Conservation (phyloP, 345 rosid species). For the Mangifera indica region DNA sequence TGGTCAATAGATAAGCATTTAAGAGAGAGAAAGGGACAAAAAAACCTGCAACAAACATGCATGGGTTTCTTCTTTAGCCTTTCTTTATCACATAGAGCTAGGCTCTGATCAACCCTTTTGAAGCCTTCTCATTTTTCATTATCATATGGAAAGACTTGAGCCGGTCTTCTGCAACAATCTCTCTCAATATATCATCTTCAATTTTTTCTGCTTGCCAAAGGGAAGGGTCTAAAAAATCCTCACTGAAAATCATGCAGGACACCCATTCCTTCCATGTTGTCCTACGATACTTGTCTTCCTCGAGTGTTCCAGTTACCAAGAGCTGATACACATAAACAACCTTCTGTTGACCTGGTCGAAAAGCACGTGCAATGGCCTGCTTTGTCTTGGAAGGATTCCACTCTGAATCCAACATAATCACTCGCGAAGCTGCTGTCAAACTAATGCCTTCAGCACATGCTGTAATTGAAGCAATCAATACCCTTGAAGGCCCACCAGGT, state of each 20-base stretch:
- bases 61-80: constrained; percentile 9
- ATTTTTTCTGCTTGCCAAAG: constrained; percentile 88
- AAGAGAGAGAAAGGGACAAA: neutral
- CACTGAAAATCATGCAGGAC: constrained; percentile 92
- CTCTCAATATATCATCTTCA: constrained; percentile 82
- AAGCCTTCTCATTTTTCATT: constrained; percentile 95
- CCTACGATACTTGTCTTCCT: constrained; percentile 83
- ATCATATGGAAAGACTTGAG: constrained; percentile 93
- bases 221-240: constrained; percentile 86
- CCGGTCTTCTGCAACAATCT: constrained; percentile 77
- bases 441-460: constrained; percentile 98
- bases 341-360: constrained; percentile 90
- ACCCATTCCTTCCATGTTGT: constrained; percentile 99
- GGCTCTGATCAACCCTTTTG: constrained; percentile 53
- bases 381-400: constrained; percentile 98
- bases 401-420: constrained; percentile 71
- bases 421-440: constrained; percentile 93
- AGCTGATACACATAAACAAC: constrained; percentile 89
- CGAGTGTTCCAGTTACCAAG: constrained; percentile 71
- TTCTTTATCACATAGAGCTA: neutral
- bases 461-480: constrained; percentile 81
- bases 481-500: constrained; percentile 52
- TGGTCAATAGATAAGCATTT: neutral
- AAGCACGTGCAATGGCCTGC: constrained; percentile 92
- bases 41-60: constrained; percentile 11